A percentile compares a stretch with the other conserved stretches of the same genome.
These are phyloP conservation scores for Panellus pusillus DNA, from an alignment of 768 basidiomycete genomes.

Conservation along the genomic window DNA sequence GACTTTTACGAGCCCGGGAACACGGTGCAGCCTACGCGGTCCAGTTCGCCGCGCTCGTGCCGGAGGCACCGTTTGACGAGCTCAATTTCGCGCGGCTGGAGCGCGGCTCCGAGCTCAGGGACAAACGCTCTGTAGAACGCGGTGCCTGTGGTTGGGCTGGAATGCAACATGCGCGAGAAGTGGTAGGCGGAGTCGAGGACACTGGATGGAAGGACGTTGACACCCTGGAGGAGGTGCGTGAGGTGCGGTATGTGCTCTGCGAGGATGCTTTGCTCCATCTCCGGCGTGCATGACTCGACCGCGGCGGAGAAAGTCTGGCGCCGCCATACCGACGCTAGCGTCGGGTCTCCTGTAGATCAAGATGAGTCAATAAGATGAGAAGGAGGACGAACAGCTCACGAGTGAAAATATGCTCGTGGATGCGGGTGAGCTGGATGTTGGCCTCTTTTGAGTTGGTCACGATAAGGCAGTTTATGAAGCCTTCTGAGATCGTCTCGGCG, in stretches of 20 bases:
- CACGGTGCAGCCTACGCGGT: constrained; percentile 79
- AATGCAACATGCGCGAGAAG: constrained; percentile 87
- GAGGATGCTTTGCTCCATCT: constrained; percentile 68
- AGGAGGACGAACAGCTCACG: constrained; percentile 48
- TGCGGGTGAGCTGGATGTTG: constrained; percentile 79
- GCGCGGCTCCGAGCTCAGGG: constrained; percentile 72
- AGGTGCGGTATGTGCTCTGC: constrained; percentile 71
- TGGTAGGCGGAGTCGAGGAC: constrained; percentile 74
- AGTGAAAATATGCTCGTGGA: constrained; percentile 86
- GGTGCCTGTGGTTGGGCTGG: constrained; percentile 59
- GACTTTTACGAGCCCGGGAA: constrained; percentile 90
- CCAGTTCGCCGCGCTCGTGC: constrained; percentile 71
- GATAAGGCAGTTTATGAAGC: constrained; percentile 82
- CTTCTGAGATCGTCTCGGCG: constrained; percentile 73
- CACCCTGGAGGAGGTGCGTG: constrained; percentile 47
- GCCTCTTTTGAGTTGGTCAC: constrained; percentile 85
- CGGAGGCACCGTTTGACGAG: constrained; percentile 79
- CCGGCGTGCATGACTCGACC: constrained; percentile 72
- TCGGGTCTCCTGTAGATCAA: constrained; percentile 64
- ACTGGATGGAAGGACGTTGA: constrained; percentile 36
- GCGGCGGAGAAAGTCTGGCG: constrained; percentile 88
- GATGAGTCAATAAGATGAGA: neutral
- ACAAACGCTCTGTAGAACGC: constrained; percentile 87
- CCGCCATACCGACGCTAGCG: constrained; percentile 89
- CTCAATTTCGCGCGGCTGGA: constrained; percentile 81